Conservation (phyloP, 2,329 filamentous ascomycete genomes). For the Cytospora piceae region DNA sequence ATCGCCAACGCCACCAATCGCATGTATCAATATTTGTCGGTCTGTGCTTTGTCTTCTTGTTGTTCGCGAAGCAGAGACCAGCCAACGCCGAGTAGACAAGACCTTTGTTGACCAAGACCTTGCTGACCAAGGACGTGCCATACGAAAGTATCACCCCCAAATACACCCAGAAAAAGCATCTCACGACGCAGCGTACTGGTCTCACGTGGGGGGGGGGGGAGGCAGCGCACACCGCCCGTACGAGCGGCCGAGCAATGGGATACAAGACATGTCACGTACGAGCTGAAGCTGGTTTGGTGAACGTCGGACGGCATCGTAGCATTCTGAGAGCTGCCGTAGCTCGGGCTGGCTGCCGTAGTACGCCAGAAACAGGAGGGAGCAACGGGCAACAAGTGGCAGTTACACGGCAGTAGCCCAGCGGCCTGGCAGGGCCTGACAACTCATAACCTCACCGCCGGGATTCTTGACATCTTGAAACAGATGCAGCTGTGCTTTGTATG, state of each 20-base stretch:
- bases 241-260: background rate
- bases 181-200: background rate
- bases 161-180: background rate
- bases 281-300: background rate
- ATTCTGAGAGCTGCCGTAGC: background rate
- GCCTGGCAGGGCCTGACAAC: background rate
- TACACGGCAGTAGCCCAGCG: background rate
- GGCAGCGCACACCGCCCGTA: background rate
- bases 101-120: no score
- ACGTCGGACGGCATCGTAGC: conserved; percentile 2
- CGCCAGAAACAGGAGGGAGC: background rate
- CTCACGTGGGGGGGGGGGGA: background rate
- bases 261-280: conserved; percentile 1
- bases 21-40: background rate
- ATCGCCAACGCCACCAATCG: background rate
- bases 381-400: conserved; percentile 1
- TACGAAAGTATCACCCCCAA: background rate
- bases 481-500: background rate
- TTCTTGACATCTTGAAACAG: background rate
- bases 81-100: background rate
- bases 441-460: background rate
- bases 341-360: background rate
- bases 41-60: no score
- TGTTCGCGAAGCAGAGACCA: background rate
- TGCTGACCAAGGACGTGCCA: background rate